Conservation (phyloP, 177 flowering plant genomes). For the Telopea speciosissima region DNA sequence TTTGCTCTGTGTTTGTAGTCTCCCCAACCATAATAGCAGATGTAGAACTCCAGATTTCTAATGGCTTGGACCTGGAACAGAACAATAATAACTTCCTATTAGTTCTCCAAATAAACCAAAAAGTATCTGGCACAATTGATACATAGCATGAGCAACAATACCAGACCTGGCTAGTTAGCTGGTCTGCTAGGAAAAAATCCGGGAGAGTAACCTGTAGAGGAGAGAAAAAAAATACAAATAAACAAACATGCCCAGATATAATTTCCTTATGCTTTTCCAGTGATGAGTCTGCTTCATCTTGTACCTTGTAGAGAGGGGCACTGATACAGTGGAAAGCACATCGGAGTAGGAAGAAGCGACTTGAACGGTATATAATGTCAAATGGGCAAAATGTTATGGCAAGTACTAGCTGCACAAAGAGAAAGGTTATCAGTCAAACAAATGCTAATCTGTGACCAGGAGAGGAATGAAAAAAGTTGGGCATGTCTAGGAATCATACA, state of each 20-base stretch:
- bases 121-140: not conserved
- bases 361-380: conserved; percentile 50
- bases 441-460: not conserved
- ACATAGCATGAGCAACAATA: not conserved
- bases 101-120: not conserved
- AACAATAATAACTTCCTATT: conserved; percentile 2
- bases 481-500: conserved; percentile 26
- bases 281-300: not conserved
- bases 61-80: conserved; percentile 39
- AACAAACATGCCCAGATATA: not conserved
- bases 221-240: not conserved
- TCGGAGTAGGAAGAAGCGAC: conserved; percentile 48
- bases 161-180: conserved; percentile 66
- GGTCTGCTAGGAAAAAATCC: conserved; percentile 72
- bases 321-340: conserved; percentile 46
- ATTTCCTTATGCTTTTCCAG: not conserved
- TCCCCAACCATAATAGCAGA: conserved; percentile 50
- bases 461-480: not conserved
- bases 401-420: conserved; percentile 29
- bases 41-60: conserved; percentile 45
- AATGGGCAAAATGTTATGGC: conserved; percentile 40
- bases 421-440: not conserved
- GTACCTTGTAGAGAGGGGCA: conserved; percentile 54
- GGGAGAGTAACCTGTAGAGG: conserved; percentile 52
- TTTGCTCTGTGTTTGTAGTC: conserved; percentile 24